Evolutionary conservation across 163 green algal species (phyloP).

Genomic region (Prototheca stagnorum): DNA sequence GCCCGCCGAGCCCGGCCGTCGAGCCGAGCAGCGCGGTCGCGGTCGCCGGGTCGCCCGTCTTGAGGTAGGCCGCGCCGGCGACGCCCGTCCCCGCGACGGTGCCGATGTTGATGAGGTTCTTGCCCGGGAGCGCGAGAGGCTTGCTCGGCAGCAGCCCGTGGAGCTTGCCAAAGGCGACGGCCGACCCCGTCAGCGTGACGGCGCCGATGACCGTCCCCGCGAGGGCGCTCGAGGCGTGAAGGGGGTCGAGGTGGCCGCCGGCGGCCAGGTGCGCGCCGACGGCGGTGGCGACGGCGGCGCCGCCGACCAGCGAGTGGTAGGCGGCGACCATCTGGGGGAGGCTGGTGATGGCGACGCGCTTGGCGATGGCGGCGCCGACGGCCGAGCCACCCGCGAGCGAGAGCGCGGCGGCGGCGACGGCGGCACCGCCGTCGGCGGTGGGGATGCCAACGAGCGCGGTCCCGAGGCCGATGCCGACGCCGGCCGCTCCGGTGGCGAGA

Average conservation of each 20-base stretch:
- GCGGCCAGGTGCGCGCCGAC: conserved; percentile 53
- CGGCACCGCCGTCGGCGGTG: too few species aligned
- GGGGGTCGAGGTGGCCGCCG: conserved; percentile 18
- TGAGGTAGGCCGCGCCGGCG: conserved; percentile 34
- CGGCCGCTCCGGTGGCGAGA: conserved; percentile 62
- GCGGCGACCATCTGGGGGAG: conserved; percentile 73
- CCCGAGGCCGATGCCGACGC: conserved; percentile 43
- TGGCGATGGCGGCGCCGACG: conserved; percentile 36
- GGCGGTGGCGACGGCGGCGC: conserved; percentile 56
- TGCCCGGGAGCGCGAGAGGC: conserved; percentile 57
- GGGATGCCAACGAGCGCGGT: conserved; percentile 6
- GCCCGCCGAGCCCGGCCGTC: conserved; percentile 38
- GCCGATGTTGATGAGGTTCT: conserved; percentile 64
- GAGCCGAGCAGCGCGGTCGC: conserved; percentile 26
- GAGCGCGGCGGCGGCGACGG: neutral
- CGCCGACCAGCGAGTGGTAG: conserved; percentile 79
- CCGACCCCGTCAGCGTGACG: conserved; percentile 66
- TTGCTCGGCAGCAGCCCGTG: conserved; percentile 51
- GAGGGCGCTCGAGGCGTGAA: conserved; percentile 45
- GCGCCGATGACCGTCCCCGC: conserved; percentile 71
- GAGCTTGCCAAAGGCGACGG: conserved; percentile 82
- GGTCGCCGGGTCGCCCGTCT: conserved; percentile 22
- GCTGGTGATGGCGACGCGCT: conserved; percentile 63
- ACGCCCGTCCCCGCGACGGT: conserved; percentile 33
- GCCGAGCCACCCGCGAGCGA: conserved; percentile 22